Base-by-base conservation (phyloP, 352 stramenopile species). In the Globisporangium cederbergense region DNA sequence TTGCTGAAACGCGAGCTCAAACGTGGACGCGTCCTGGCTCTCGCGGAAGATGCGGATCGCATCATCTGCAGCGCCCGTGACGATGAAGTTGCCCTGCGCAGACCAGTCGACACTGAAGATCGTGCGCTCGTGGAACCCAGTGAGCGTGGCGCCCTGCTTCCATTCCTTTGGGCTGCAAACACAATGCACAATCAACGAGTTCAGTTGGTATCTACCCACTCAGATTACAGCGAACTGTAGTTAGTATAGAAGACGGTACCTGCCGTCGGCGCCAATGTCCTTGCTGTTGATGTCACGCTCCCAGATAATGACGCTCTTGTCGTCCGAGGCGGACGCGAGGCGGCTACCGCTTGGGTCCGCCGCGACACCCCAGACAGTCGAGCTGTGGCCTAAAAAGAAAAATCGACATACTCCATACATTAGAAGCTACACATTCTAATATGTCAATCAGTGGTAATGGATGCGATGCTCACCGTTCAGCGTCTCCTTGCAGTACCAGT, bases 401-500 rank as follows among this genome's bases (percentile, higher is more conserved):
- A 16, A 14, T 32, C 40, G 22, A 40, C 22, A 54, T 8, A 25
- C 4, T 16, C n/a, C 11, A 62, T 50, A 22, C 40, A 42, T 52
- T 20, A 34, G 20, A 43, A 22, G 30, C 50, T 18, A 45, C n/a
- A 36, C 8, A 47, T 55, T 34, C 25, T 7, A 49, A 49, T 49
- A 4, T 20, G 14, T 8, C 43, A 49, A 2, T 49, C 16, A 49
- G 40, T 20, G 43, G 6, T 49, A 7, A 49, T 49, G 4, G 11
- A 11, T 49, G 18, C 18, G 11, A 22, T 4, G 3, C 72, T 13
- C 66, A 65, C 94, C 89, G 34, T 79, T 80, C 9, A 99, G 74
- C 8, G 92, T 98, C 58, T 97, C 72, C 51, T 94, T 91, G 81
- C 95, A 98, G 70, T 95, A 98, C 97, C 97, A 99, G 73, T 99